Base-by-base conservation (phyloP, 306 rosid genomes). In the Gastrolobium bilobum region DNA sequence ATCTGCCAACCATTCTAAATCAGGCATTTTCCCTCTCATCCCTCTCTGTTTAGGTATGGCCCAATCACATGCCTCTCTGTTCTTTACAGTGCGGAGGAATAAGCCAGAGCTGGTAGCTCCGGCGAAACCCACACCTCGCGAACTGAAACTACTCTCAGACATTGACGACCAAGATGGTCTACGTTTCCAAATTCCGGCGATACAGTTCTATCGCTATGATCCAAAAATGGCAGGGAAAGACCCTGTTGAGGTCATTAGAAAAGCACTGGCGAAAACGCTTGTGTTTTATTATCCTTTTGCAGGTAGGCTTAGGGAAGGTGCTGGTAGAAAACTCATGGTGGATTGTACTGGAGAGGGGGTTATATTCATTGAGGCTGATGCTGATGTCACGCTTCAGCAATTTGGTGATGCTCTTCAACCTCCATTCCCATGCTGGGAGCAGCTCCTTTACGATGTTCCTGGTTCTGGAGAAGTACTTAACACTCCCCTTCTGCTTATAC, bases 201-300 rank as follows among this genome's bases (percentile, higher is more conserved):
- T 83, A 4, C 86, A 83, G 3, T 83, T 83, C 15, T 83, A 83
- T 2, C 53, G 74, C 3, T 15, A 56, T 5, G 44, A 83, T 8
- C 66, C 79, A 30, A 54, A 68, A 2, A 29, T 44, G 71, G 39
- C 1, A 30, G 86, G 83, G 37, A 78, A 38, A 15, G 86, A 83
- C 71, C 83, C 86, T 46, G 86, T 77, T 7, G 76, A 35, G 5
- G 42, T 78, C 0, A 78, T 83, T 0, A 54, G 86, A 31, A 40
- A 72, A 60, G 86, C 86, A 7, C 8, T 83, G 4, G 63, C 80
- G 0, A 5, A 78, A 65, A 72, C 86, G 7, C 83, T 83, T 30
- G 86, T 72, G 29, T 83, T 83, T 78, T 83, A 83, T 5, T 83
- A 78, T 38, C 86, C 86, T 3, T 78, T 83, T 63, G 86, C 86